Conservation (phyloP, 1,284 basidiomycete species). For the Phellinidium pouzarii region DNA sequence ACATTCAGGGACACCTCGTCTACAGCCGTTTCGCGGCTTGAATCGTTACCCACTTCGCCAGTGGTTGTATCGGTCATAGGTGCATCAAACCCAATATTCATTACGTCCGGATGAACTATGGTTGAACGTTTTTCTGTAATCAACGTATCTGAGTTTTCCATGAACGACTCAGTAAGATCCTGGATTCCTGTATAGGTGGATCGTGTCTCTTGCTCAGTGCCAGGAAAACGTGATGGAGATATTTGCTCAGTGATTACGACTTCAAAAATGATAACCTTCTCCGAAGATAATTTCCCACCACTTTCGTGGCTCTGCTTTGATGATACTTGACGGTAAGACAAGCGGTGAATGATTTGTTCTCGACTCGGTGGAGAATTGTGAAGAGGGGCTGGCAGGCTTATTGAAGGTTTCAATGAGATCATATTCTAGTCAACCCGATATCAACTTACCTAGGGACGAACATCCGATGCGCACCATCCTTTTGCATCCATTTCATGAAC, state of each 20-base stretch:
- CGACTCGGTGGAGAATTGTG: slow-evolving; percentile 31
- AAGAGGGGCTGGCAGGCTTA: slow-evolving; percentile 42
- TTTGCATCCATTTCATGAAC: slow-evolving; percentile 42
- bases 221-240: not conserved
- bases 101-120: no score
- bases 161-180: not conserved
- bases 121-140: no score
- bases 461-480: slow-evolving; percentile 28
- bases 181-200: not conserved
- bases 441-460: slow-evolving; percentile 51
- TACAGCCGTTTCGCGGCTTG: no score
- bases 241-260: slow-evolving; percentile 24
- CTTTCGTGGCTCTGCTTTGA: no score
- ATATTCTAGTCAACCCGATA: slow-evolving; percentile 6
- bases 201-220: not conserved
- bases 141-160: no score
- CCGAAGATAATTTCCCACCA: slow-evolving; percentile 14
- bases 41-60: no score
- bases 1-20: no score
- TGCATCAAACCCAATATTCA: no score
- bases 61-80: no score
- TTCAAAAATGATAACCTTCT: slow-evolving; percentile 33
- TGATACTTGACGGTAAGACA: slow-evolving; percentile 44
- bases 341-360: slow-evolving; percentile 42
- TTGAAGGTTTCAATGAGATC: slow-evolving; percentile 4